Evolutionary conservation across 106 monocot genomes (phyloP), one percentile per base, ranked within the genome.

Genomic region (Xerophyta viscosa): DNA sequence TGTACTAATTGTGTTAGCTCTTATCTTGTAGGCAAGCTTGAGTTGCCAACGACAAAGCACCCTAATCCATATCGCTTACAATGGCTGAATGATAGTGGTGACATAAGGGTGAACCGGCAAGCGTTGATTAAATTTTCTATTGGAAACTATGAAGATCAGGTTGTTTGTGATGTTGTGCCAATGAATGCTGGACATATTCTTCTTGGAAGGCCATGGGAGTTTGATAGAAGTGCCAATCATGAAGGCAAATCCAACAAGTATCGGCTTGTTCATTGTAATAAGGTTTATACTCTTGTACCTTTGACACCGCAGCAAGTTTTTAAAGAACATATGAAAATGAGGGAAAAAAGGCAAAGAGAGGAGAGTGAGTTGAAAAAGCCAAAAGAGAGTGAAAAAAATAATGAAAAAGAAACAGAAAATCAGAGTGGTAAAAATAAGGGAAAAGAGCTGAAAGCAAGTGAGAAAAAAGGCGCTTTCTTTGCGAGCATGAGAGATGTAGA

Each of bases 151-250:
- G 8, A 46, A 7, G 46, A 46, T 46, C n/a, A 46, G 46, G 46
- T 46, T 8, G 46, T 18, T n/a, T 46, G 46, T 46, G 46, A 46
- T 46, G 46, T 46, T n/a, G 46, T 46, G 8, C 46, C 46, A n/a
- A 46, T 46, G 46, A n/a, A 19, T 18, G 46, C 46, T 18, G 8
- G 46, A 8, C 46, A 46, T 18, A 8, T 46, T 8, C n/a, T 46
- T 1, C n/a, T 46, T n/a, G 46, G 46, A 8, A n/a, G 19, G 18
- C 19, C 46, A 20, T 46, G 46, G 46, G 8, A 18, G 18, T 46
- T n/a, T 46, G 46, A 46, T 19, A 17, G 7, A 7, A 20, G 22
- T 13, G 46, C 22, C 22, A n/a, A n/a, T 0, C 15, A 18, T 46
- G 20, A 20, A 8, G 20, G 19, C 2, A 2, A 18, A 20, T 8